Evolutionary conservation across 164 flowering plant genomes (phyloP).

Genomic region (Umbellularia californica): DNA sequence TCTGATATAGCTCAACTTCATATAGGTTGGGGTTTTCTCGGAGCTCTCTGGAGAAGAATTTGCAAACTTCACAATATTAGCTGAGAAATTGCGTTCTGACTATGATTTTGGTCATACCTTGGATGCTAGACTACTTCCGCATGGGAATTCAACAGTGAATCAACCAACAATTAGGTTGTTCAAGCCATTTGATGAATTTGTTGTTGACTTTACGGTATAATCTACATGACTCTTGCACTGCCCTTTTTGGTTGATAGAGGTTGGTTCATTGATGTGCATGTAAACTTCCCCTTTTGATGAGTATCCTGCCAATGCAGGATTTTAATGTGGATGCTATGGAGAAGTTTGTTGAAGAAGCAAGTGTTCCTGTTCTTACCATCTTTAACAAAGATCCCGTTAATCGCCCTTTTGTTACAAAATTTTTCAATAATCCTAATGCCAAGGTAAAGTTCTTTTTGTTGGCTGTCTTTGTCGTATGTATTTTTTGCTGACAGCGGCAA

Average conservation of each 20-base stretch:
- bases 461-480: neutral
- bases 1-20: slow-evolving; percentile 1
- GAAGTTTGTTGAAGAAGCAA: slow-evolving; percentile 69
- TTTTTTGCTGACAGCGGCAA: neutral
- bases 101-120: slow-evolving; percentile 76
- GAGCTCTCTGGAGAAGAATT: slow-evolving; percentile 78
- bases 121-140: slow-evolving; percentile 77
- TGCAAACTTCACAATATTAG: slow-evolving; percentile 49
- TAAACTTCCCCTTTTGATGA: neutral
- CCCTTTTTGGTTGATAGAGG: neutral
- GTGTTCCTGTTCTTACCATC: slow-evolving; percentile 55
- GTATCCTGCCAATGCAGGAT: slow-evolving; percentile 37
- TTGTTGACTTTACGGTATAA: slow-evolving; percentile 70
- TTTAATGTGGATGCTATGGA: slow-evolving; percentile 57
- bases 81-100: slow-evolving; percentile 79
- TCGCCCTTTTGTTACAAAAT: slow-evolving; percentile 61
- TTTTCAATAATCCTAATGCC: slow-evolving; percentile 52
- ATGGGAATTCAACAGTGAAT: slow-evolving; percentile 61
- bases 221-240: neutral
- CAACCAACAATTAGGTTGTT: slow-evolving; percentile 68
- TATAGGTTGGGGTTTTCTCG: slow-evolving; percentile 83
- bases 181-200: slow-evolving; percentile 92
- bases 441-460: slow-evolving; percentile 41
- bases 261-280: neutral
- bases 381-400: slow-evolving; percentile 61